These are phyloP conservation scores for Penicillium samsonianum DNA, from an alignment of 495 filamentous ascomycete genomes.

Conservation along the genomic window DNA sequence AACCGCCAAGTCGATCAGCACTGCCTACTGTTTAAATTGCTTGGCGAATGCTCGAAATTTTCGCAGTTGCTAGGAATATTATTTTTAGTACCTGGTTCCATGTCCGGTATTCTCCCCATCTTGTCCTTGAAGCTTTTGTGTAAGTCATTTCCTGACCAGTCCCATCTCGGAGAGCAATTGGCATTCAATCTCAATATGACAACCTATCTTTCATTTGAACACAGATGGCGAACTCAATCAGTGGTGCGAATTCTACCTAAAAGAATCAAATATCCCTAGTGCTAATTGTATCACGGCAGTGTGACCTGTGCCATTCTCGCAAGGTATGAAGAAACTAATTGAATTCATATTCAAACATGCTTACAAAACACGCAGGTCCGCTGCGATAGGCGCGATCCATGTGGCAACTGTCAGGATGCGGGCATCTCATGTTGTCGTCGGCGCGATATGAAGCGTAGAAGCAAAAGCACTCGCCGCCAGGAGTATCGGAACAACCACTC, in stretches of 20 bases:
- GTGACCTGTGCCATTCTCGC: slow-evolving; percentile 26
- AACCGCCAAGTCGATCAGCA: no score
- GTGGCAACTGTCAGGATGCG: slow-evolving; percentile 26
- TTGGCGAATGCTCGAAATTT: no score
- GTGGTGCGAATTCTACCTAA: neutral
- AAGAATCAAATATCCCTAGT: neutral
- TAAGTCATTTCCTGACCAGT: no score
- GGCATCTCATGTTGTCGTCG: slow-evolving; percentile 10
- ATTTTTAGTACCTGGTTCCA: no score
- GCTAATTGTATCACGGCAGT: slow-evolving; percentile 17
- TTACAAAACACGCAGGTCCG: slow-evolving; percentile 18
- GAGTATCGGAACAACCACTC: neutral
- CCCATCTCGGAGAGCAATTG: no score
- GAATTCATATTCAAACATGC: neutral
- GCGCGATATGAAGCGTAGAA: slow-evolving; percentile 7
- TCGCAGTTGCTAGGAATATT: no score
- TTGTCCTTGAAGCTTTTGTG: no score
- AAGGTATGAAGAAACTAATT: slow-evolving; percentile 24
- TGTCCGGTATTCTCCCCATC: no score
- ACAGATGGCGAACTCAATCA: no score
- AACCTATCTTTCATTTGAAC: neutral
- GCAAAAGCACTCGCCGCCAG: neutral
- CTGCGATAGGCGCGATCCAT: slow-evolving; percentile 23
- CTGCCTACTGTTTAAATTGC: no score
- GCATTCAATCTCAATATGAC: no score